Percentiles rank a stretch among this genome's conserved stretches.
phyloP scores from a whole-genome alignment of 1,284 basidiomycete species.

The Papiliotrema flavescens region DNA sequence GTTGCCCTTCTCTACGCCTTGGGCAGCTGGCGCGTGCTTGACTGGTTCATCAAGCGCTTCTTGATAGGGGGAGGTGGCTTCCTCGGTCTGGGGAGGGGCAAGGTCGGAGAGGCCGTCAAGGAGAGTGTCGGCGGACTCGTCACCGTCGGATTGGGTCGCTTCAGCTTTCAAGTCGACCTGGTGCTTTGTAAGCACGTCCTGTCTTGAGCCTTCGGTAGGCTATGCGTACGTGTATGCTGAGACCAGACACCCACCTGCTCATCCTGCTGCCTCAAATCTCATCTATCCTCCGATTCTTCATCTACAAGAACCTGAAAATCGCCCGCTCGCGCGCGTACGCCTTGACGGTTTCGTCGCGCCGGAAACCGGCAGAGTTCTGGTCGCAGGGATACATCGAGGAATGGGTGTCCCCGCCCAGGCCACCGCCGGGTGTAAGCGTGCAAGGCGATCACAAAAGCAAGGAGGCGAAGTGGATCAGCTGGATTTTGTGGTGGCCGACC shows the following conservation, averaged over 20 bases:
- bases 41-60: conserved; percentile 42
- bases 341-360: conserved; percentile 71
- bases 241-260: conserved; percentile 68
- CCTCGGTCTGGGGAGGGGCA: conserved; percentile 13
- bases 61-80: conserved; percentile 20
- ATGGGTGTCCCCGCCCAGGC: conserved; percentile 65
- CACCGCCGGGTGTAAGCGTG: conserved; percentile 22
- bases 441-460: conserved; percentile 17
- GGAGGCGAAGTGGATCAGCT: conserved; percentile 38
- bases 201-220: too few relatives aligned
- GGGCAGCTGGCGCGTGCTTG: conserved; percentile 35
- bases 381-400: conserved; percentile 72
- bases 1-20: conserved; percentile 38
- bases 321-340: conserved; percentile 67
- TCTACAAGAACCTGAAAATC: conserved; percentile 69
- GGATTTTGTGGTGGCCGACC: conserved; percentile 55
- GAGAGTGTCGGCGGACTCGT: conserved; percentile 22
- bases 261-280: conserved; percentile 70
- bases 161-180: conserved; percentile 30
- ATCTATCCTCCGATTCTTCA: conserved; percentile 70
- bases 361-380: conserved; percentile 80
- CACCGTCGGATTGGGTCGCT: conserved; percentile 24
- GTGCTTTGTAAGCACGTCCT: conserved; percentile 39
- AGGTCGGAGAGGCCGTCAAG: conserved; percentile 18
- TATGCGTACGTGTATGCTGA: not conserved